Conservation (phyloP, 148 eudicot genomes). For the Vaccinium macrocarpon region DNA sequence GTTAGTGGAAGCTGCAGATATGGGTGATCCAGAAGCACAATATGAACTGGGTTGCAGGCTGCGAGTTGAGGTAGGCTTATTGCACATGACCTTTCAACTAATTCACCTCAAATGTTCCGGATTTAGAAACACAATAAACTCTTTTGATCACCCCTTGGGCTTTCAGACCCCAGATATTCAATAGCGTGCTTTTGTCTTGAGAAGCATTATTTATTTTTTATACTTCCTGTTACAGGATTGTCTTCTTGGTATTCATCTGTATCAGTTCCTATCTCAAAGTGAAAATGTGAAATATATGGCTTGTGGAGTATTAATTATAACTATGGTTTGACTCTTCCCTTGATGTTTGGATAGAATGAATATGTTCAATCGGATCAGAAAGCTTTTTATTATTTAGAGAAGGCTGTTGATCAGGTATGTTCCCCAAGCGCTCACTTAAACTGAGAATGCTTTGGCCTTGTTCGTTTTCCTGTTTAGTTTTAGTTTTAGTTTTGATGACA, state of each 20-base stretch:
- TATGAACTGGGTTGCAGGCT: slow-evolving; percentile 72
- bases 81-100: neutral
- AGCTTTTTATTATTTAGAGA: slow-evolving; percentile 88
- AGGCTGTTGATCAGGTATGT: slow-evolving; percentile 84
- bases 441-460: neutral
- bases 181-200: neutral
- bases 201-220: neutral
- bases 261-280: neutral
- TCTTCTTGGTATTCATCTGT: neutral
- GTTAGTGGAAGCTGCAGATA: slow-evolving; percentile 95
- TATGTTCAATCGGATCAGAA: slow-evolving; percentile 54
- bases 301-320: neutral
- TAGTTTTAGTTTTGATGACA: too few relatives aligned
- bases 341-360: slow-evolving; percentile 49
- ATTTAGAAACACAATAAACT: neutral
- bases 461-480: too few relatives aligned
- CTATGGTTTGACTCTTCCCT: neutral
- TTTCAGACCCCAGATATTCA: neutral
- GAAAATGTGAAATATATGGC: neutral
- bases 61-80: slow-evolving; percentile 66
- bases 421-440: neutral
- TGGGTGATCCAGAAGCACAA: slow-evolving; percentile 87
- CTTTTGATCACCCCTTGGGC: neutral
- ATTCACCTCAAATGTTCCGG: neutral
- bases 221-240: neutral